phyloP scores from a whole-genome alignment of 306 rosid species.

The Cicer chorassanicum region DNA sequence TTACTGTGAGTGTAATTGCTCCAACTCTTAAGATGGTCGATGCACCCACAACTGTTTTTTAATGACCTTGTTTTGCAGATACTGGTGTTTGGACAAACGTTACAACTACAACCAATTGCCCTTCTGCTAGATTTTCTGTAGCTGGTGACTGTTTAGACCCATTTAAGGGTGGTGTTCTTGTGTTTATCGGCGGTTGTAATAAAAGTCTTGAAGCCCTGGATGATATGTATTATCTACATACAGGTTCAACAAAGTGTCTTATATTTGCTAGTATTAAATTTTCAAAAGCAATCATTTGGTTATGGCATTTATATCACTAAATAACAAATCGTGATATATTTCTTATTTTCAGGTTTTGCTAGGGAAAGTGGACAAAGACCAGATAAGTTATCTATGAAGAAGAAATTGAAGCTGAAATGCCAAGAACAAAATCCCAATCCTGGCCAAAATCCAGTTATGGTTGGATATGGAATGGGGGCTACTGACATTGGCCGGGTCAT shows the following conservation, averaged over 20 bases:
- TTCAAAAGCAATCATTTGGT: conserved; percentile 19
- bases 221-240: conserved; percentile 87
- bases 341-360: conserved; percentile 67
- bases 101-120: conserved; percentile 66
- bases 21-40: conserved; percentile 38
- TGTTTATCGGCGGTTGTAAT: conserved; percentile 94
- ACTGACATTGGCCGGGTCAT: conserved; percentile 56
- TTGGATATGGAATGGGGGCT: conserved; percentile 57
- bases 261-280: conserved; percentile 18
- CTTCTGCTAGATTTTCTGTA: conserved; percentile 94
- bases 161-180: conserved; percentile 77
- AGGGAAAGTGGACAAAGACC: conserved; percentile 76
- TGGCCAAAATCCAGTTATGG: conserved; percentile 58
- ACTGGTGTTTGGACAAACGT: conserved; percentile 86
- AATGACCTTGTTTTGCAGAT: conserved; percentile 55
- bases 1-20: conserved; percentile 24
- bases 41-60: conserved; percentile 13
- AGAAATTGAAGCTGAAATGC: conserved; percentile 91
- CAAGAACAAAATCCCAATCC: conserved; percentile 78
- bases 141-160: conserved; percentile 96
- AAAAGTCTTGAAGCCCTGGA: conserved; percentile 92
- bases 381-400: conserved; percentile 88
- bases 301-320: conserved; percentile 33
- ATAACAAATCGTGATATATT: conserved; percentile 42
- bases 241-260: conserved; percentile 64